phyloP scores from a whole-genome alignment of 495 filamentous ascomycete genomes.

The Tuber aestivum region DNA sequence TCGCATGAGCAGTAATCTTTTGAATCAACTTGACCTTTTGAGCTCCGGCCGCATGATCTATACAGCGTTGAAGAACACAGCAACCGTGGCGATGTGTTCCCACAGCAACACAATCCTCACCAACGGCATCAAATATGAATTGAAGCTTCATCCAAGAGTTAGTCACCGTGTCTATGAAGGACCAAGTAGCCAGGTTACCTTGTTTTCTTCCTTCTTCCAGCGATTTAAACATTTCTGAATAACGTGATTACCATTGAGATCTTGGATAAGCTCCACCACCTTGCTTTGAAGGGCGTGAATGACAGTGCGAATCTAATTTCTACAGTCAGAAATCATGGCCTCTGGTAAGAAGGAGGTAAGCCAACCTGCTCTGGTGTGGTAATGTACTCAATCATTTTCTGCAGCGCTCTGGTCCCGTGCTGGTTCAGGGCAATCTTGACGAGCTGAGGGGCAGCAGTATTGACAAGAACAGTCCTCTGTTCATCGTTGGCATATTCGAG shows the following conservation, averaged over 20 bases:
- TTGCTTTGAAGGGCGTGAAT: conserved; percentile 68
- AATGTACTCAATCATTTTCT: conserved; percentile 99
- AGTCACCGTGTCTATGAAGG: neutral
- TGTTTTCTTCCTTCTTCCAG: conserved; percentile 62
- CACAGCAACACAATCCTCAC: conserved; percentile 74
- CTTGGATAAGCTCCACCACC: conserved; percentile 90
- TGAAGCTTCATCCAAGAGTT: conserved; percentile 20
- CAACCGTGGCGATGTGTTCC: conserved; percentile 97
- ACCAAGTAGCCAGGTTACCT: neutral
- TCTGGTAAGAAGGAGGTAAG: neutral
- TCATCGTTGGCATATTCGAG: conserved; percentile 89
- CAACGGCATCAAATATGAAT: conserved; percentile 95
- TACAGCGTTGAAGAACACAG: conserved; percentile 95
- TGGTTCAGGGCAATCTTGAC: conserved; percentile 91
- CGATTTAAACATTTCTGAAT: conserved; percentile 99
- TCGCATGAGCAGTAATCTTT: conserved; percentile 75
- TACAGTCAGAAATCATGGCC: conserved; percentile 13
- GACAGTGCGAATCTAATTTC: conserved; percentile 63
- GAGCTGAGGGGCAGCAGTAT: conserved; percentile 76
- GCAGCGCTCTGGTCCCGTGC: conserved; percentile 89
- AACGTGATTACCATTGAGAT: conserved; percentile 96
- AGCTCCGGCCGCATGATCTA: conserved; percentile 85
- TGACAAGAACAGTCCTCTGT: conserved; percentile 84
- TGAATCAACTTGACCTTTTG: conserved; percentile 83
- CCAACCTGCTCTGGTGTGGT: conserved; percentile 61